phyloP scores from a whole-genome alignment of 345 rosid genomes.

The Durio zibethinus region DNA sequence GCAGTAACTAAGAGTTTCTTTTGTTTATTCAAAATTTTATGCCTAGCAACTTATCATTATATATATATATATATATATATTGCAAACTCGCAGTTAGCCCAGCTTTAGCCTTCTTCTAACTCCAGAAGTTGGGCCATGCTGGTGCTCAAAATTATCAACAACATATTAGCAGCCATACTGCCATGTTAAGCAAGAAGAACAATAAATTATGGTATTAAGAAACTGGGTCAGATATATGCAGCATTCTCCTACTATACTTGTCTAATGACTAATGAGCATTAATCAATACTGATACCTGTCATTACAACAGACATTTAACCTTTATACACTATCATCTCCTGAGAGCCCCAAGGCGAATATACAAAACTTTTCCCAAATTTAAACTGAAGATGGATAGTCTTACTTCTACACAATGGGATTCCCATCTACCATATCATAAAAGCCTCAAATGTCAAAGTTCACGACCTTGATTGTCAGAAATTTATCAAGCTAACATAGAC shows the following conservation, averaged over 20 bases:
- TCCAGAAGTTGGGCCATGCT: background rate
- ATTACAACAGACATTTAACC: background rate
- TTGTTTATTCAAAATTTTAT: too few relatives aligned
- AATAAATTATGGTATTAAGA: background rate
- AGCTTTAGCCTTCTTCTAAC: background rate
- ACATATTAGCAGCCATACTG: background rate
- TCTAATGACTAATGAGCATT: background rate
- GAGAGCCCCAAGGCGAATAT: background rate
- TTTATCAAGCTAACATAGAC: background rate
- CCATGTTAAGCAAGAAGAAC: background rate
- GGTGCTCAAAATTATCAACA: background rate
- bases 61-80: too few relatives aligned
- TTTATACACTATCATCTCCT: background rate
- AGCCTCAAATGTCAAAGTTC: background rate
- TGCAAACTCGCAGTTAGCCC: background rate
- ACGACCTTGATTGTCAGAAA: background rate
- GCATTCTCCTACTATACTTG: background rate
- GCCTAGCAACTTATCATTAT: too few relatives aligned
- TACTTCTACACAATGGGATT: background rate
- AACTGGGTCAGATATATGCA: background rate
- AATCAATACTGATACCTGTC: background rate
- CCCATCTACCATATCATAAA: background rate
- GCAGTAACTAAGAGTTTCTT: background rate
- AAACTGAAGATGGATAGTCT: background rate
- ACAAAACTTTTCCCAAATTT: background rate